Base-by-base conservation (phyloP, 164 flowering plant species). In the Chloranthus sessilifolius region DNA sequence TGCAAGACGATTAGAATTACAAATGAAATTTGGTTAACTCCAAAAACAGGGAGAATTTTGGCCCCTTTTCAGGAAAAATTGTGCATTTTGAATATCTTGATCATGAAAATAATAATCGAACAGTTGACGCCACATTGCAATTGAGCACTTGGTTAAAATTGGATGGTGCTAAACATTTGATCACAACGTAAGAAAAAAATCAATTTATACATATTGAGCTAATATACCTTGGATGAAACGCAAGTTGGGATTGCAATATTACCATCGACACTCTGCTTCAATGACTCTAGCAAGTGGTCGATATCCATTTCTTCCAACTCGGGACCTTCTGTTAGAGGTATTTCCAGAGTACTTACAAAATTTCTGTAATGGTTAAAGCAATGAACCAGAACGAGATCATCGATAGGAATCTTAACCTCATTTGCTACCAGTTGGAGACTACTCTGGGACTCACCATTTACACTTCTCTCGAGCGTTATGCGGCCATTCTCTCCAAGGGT, bases 401-500 rank as follows among this genome's bases (percentile, higher is more conserved):
- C 10, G 3, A n/a, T 29, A 6, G 15, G 8, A 19, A 56, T 11
- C 22, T 14, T 22, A 56, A 3, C 43, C 24, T 31, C 34, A 40
- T 9, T 42, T 26, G 30, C 44, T 16, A 42, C 25, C 25, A n/a
- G n/a, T 22, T n/a, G 23, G 48, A 42, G 25, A 17, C 7, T 30
- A 22, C 27, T 25, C 12, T 0, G 23, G n/a, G 37, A 59, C 78
- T 63, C 55, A 83, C 89, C 78, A 57, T 63, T 48, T 47, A 11
- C 14, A 59, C 74, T 70, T 68, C 88, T 83, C 66, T 85, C 85
- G 34, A 85, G 75, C 97, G 85, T 89, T 37, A 89, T 59, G 63
- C 88, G 83, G n/a, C 97, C 97, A 52, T 80, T 74, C 61, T 71
- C 84, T 41, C 97, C 95, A 49, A 81, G 76, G 21, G 97, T 90